Conservation (phyloP, 495 filamentous ascomycete genomes). For the Bathelium albidoporum region DNA sequence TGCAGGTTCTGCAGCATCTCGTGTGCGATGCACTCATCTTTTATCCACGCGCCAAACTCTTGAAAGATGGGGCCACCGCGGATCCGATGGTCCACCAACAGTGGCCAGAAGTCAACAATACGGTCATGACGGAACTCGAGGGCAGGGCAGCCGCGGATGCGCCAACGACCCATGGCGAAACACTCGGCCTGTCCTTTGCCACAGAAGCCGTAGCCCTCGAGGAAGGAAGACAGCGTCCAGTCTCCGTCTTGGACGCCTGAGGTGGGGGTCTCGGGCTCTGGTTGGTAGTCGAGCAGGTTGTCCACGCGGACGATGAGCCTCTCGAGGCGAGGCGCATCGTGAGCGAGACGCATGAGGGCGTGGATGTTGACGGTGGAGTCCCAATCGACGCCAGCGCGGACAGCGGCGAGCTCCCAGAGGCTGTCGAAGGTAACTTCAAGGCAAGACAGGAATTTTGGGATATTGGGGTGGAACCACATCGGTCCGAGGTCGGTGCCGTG, state of each 20-base stretch:
- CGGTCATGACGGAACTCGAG: not conserved
- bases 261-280: not conserved
- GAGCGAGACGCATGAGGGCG: not conserved
- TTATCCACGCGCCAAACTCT: not conserved
- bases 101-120: not conserved
- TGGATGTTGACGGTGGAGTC: not conserved
- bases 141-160: not conserved
- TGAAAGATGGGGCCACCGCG: not conserved
- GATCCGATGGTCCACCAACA: not conserved
- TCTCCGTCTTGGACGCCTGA: not conserved
- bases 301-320: not conserved
- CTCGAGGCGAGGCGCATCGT: not conserved
- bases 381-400: not conserved
- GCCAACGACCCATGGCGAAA: not conserved
- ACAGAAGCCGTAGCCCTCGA: not conserved
- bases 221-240: not conserved
- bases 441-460: not conserved
- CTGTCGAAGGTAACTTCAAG: not conserved
- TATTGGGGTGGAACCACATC: not conserved
- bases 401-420: not conserved
- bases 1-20: not conserved
- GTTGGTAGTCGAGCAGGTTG: not conserved
- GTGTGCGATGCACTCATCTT: not conserved
- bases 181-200: not conserved
- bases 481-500: not conserved